Evolutionary conservation across 2,329 filamentous ascomycete genomes (phyloP).

Genomic region (Dichotomopilus funicola): DNA sequence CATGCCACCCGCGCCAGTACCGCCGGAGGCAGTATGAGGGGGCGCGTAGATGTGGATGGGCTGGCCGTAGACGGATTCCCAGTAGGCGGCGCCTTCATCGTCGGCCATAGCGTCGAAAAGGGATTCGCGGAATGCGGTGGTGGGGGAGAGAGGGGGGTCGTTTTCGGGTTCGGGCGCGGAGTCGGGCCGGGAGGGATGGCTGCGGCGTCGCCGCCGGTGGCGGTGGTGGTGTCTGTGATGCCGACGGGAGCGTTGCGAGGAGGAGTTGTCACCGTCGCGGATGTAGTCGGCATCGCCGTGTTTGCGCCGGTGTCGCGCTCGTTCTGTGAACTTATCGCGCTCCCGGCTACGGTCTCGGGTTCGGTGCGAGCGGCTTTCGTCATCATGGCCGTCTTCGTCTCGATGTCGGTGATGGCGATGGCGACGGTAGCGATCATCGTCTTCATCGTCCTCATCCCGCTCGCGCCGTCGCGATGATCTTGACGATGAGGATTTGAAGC

Average conservation of each 20-base stretch:
- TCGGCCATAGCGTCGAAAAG: constrained; percentile 96
- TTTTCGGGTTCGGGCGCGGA: constrained; percentile 15
- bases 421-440: constrained; percentile 21
- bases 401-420: neutral
- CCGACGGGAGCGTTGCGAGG: constrained; percentile 17
- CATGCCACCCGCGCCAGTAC: neutral
- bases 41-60: constrained; percentile 74
- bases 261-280: neutral
- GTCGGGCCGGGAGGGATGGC: constrained; percentile 40
- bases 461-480: constrained; percentile 24
- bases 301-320: neutral
- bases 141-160: constrained; percentile 52
- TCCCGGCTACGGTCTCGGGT: neutral
- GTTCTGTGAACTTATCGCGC: neutral
- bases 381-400: neutral
- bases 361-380: neutral
- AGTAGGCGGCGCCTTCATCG: constrained; percentile 91
- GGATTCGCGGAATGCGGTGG: constrained; percentile 80
- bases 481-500: constrained; percentile 36
- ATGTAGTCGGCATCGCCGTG: constrained; percentile 14
- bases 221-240: constrained; percentile 19
- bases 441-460: constrained; percentile 23
- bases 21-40: neutral
- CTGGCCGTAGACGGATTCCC: constrained; percentile 94
- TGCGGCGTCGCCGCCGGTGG: constrained; percentile 29